Conservation (phyloP, 2,329 filamentous ascomycete species). For the Fusarium phyllophilum region DNA sequence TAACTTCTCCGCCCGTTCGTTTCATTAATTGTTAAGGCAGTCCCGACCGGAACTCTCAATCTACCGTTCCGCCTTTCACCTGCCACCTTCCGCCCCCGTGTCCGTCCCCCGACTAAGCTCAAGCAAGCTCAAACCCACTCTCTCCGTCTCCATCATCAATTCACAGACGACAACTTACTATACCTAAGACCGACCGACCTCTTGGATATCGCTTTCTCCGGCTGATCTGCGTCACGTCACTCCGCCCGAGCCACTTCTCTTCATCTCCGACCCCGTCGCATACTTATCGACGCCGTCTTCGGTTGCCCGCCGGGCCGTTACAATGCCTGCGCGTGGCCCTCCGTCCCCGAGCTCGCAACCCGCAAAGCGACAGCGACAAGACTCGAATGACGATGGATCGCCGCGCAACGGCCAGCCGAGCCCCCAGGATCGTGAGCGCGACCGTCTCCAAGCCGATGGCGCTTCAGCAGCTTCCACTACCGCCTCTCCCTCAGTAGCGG, state of each 20-base stretch:
- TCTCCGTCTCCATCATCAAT: constrained; percentile 28
- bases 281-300: constrained; percentile 35
- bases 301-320: constrained; percentile 45
- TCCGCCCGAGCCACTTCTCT: constrained; percentile 1
- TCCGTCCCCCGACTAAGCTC: constrained; percentile 29
- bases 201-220: constrained; percentile 8
- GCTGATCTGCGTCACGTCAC: constrained; percentile 8
- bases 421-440: constrained; percentile 39
- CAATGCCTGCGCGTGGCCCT: constrained; percentile 59
- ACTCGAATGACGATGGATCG: constrained; percentile 61
- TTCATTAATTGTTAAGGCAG: constrained; percentile 4
- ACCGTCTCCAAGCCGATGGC: constrained; percentile 46
- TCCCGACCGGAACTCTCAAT: constrained; percentile 32
- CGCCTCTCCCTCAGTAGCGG: constrained; percentile 39
- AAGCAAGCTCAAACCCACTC: constrained; percentile 25
- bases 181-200: background rate
- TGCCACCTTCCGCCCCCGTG: constrained; percentile 28
- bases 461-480: constrained; percentile 44
- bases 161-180: background rate
- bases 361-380: constrained; percentile 67
- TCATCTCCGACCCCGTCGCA: constrained; percentile 19
- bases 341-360: constrained; percentile 62
- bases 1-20: background rate
- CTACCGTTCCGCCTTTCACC: constrained; percentile 24
- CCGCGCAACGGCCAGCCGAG: constrained; percentile 47